These are phyloP conservation scores for Cryptococcus sp. DNA, from an alignment of 1,284 basidiomycete species.

Conservation along the genomic window DNA sequence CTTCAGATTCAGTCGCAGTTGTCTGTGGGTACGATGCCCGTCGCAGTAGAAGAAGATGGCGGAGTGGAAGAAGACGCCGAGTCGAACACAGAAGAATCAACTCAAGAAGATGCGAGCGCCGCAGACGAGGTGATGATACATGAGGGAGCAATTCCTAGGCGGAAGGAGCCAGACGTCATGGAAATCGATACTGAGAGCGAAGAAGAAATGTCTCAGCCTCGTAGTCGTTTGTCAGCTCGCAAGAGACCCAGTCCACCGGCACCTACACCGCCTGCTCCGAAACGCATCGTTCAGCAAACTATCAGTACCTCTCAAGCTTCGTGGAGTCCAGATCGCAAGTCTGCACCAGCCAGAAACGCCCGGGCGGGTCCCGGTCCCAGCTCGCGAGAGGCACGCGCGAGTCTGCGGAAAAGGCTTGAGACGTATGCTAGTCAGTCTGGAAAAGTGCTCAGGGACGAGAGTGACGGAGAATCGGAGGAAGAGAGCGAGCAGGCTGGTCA, in stretches of 20 bases:
- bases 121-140: too few relatives aligned
- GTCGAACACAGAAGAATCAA: neutral
- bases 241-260: neutral
- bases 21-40: neutral
- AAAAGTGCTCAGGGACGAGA: neutral
- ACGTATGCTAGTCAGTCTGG: conserved; percentile 16
- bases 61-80: neutral
- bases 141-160: neutral
- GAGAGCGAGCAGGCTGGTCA: conserved; percentile 3
- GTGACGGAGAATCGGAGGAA: conserved; percentile 5
- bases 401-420: conserved; percentile 15
- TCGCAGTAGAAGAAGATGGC: neutral
- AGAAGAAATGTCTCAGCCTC: conserved; percentile 5
- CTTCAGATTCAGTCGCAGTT: conserved; percentile 18
- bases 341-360: neutral
- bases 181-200: conserved; percentile 7
- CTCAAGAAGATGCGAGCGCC: neutral
- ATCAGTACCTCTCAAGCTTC: conserved; percentile 15
- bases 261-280: neutral
- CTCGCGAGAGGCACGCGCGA: conserved; percentile 10
- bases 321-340: conserved; percentile 17
- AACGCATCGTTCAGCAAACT: conserved; percentile 9
- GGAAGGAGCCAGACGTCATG: neutral
- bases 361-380: conserved; percentile 14
- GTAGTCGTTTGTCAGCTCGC: neutral